Evolutionary conservation across 2,329 filamentous ascomycete genomes (phyloP).

Genomic region (Huntiella savannae): DNA sequence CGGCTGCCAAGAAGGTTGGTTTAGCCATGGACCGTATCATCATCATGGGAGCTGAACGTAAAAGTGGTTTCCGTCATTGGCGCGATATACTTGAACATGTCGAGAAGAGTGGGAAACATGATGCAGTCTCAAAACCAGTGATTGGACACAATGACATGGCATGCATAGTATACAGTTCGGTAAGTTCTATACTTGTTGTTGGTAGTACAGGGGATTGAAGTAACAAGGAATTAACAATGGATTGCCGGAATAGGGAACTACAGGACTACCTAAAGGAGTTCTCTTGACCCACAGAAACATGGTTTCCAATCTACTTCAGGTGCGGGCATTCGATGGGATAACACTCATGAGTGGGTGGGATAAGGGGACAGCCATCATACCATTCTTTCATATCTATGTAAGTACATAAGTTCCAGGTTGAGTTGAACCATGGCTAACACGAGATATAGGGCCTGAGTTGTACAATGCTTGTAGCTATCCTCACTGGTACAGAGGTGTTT

Average conservation of each 20-base stretch:
- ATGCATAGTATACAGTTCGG: conserved; percentile 69
- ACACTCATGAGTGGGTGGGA: conserved; percentile 45
- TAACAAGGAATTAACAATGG: too few relatives aligned
- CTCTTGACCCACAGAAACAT: conserved; percentile 72
- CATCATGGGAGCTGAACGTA: conserved; percentile 50
- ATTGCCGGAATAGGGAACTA: conserved; percentile 42
- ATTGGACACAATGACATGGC: conserved; percentile 55
- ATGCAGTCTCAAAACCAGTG: conserved; percentile 20
- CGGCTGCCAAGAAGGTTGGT: conserved; percentile 50
- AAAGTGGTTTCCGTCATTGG: conserved; percentile 50
- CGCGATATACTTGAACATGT: conserved; percentile 35
- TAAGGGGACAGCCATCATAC: conserved; percentile 57
- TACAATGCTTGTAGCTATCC: conserved; percentile 16
- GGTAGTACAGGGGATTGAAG: too few relatives aligned
- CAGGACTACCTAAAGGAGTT: conserved; percentile 79
- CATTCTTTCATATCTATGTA: conserved; percentile 85
- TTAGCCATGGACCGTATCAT: conserved; percentile 55
- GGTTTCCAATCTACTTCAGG: conserved; percentile 50
- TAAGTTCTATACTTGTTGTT: conserved; percentile 12
- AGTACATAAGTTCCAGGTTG: conserved; percentile 14
- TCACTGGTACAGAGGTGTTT: conserved; percentile 52
- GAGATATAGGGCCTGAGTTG: conserved; percentile 18
- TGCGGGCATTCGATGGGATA: conserved; percentile 30
- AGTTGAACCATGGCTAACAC: background rate
- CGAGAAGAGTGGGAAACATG: background rate